phyloP scores from a whole-genome alignment of 1,139 yeast species.

The Suhomyces bolitotheri region DNA sequence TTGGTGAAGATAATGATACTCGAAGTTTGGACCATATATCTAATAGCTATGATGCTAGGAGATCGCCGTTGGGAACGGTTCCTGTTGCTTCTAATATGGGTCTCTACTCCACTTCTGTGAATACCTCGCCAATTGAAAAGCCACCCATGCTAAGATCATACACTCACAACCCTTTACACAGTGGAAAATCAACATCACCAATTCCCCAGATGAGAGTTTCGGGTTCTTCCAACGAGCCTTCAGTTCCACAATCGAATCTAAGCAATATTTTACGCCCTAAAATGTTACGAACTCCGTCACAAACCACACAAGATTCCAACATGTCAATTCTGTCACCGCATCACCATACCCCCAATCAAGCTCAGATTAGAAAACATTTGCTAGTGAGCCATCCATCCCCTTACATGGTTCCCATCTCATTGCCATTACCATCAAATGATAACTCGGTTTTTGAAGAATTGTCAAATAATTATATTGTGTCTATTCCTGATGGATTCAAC shows the following conservation, averaged over 20 bases:
- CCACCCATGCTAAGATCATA: conserved; percentile 17
- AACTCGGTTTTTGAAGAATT: conserved; percentile 42
- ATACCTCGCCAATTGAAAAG: conserved; percentile 30
- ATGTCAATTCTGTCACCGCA: conserved; percentile 21
- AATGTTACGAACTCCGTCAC: conserved; percentile 36
- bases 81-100: conserved; percentile 21
- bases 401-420: conserved; percentile 43
- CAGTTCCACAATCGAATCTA: conserved; percentile 2
- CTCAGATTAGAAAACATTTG: conserved; percentile 11
- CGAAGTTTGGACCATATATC: conserved; percentile 10
- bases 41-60: conserved; percentile 9
- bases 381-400: conserved; percentile 37
- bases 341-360: conserved; percentile 8
- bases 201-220: conserved; percentile 15
- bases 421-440: conserved; percentile 48
- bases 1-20: conserved; percentile 11
- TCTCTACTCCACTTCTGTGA: conserved; percentile 18
- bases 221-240: conserved; percentile 10
- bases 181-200: conserved; percentile 21
- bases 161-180: conserved; percentile 17
- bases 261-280: conserved; percentile 25
- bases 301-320: conserved; percentile 39
- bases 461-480: conserved; percentile 42
- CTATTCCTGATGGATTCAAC: conserved; percentile 51
- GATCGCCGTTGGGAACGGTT: conserved; percentile 22